Evolutionary conservation across 495 filamentous ascomycete species (phyloP), one percentile per base, ranked within the genome.

Genomic region (Penicillium ucsense): DNA sequence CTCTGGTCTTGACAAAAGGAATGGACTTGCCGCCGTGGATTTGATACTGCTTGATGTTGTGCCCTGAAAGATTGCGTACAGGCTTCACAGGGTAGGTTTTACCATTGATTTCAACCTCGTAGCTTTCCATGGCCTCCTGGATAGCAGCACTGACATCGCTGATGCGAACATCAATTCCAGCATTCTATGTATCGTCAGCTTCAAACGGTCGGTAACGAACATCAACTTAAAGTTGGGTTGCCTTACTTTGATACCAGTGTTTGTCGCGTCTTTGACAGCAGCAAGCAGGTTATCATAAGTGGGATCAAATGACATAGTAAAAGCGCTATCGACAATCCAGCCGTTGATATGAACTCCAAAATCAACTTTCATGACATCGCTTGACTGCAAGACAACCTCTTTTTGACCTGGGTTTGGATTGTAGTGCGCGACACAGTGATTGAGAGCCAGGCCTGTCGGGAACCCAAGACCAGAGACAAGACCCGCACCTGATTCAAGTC

Each of bases 351-450:
- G 89, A 6, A 91, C 86, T 35, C 89, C 89, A 49, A 94, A 88
- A 63, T 95, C 89, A 38, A 95, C 85, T 63, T 89, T 94, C 84
- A 95, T 83, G 31, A 95, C 88, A 66, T 95, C 88, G 41, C 81
- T 81, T 45, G 92, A 67, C 57, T 87, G 75, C 48, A 94, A 67
- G 32, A 89, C 71, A 56, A 83, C 83, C 68, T 94, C 50, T 42
- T 48, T 92, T 64, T 86, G 86, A 45, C 89, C 88, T n/a, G 89
- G 82, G 67, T 94, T 95, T 28, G 89, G 89, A 4, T 83, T 90
- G 67, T 84, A 95, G 67, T 95, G 89, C 11, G 89, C 89, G 27
- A 85, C 87, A 53, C 85, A 85, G 61, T 94, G 81, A 68, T 95
- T 92, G 52, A 95, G 71, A 60, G 85, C 86, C 35, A 95, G 66